phyloP scores from a whole-genome alignment of 495 filamentous ascomycete species.

The Aspergillus kassunensis region DNA sequence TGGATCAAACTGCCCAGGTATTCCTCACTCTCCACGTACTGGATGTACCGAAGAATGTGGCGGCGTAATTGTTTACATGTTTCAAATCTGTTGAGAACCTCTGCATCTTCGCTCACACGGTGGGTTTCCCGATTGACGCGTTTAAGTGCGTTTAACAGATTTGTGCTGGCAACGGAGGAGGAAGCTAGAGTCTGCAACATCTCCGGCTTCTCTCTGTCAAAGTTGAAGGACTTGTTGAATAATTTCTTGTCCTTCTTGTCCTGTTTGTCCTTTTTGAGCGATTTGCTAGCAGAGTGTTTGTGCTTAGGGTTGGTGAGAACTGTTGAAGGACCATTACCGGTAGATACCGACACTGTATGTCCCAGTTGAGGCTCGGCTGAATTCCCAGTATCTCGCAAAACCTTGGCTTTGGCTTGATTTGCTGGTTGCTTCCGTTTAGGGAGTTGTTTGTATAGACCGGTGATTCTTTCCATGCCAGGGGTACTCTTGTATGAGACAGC shows the following conservation, averaged over 20 bases:
- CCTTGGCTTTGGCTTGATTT: slow-evolving; percentile 72
- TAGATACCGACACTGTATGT: slow-evolving; percentile 40
- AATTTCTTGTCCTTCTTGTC: slow-evolving; percentile 43
- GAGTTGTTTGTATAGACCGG: slow-evolving; percentile 74
- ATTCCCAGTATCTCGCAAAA: slow-evolving; percentile 68
- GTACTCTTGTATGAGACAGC: slow-evolving; percentile 75
- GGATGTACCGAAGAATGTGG: slow-evolving; percentile 84
- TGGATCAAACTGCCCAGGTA: slow-evolving; percentile 77
- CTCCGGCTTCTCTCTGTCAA: slow-evolving; percentile 81
- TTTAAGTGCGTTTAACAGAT: slow-evolving; percentile 83
- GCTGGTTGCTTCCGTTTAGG: slow-evolving; percentile 62
- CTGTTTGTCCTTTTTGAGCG: slow-evolving; percentile 36
- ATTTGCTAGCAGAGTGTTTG: slow-evolving; percentile 30
- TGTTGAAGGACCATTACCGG: slow-evolving; percentile 37
- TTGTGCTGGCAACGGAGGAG: slow-evolving; percentile 82
- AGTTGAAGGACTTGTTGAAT: slow-evolving; percentile 58
- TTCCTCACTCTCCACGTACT: slow-evolving; percentile 76
- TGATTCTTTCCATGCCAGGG: slow-evolving; percentile 74
- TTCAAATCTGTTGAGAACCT: slow-evolving; percentile 75
- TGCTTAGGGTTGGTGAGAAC: slow-evolving; percentile 34
- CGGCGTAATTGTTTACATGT: slow-evolving; percentile 78
- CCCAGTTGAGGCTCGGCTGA: slow-evolving; percentile 58
- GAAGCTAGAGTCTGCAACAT: slow-evolving; percentile 81
- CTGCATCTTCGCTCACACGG: slow-evolving; percentile 78
- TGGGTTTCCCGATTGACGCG: slow-evolving; percentile 87